Evolutionary conservation across 2,329 filamentous ascomycete genomes (phyloP).

Genomic region (Aspergillaceae sp.): DNA sequence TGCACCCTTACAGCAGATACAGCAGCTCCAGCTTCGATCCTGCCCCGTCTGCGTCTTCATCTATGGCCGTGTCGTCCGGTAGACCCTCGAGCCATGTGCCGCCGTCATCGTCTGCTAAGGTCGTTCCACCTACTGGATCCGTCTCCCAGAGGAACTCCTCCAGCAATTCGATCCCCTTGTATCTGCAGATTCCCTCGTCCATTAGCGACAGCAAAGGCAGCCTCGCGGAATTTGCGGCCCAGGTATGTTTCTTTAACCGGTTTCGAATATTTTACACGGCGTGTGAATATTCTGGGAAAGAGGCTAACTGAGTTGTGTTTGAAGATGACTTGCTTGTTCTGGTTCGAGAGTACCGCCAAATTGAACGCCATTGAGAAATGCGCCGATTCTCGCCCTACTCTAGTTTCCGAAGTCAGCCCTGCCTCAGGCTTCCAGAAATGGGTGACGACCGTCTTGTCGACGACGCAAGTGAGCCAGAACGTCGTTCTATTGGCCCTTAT

Average conservation of each 20-base stretch:
- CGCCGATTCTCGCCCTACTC: constrained; percentile 39
- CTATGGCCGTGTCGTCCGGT: constrained; percentile 13
- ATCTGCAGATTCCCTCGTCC: constrained; percentile 62
- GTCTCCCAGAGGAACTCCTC: constrained; percentile 19
- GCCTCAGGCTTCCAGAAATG: constrained; percentile 80
- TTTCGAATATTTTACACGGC: too few relatives aligned
- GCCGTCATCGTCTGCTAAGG: constrained; percentile 13
- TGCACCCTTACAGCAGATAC: constrained; percentile 16
- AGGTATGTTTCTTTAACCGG: constrained; percentile 44
- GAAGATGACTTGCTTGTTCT: constrained; percentile 91
- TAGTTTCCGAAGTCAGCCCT: constrained; percentile 66
- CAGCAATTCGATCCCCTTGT: constrained; percentile 37
- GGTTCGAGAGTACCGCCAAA: constrained; percentile 85
- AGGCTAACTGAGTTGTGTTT: not conserved
- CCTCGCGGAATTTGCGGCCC: constrained; percentile 72
- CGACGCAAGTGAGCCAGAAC: constrained; percentile 93
- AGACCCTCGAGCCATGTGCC: constrained; percentile 17
- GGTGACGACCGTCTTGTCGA: constrained; percentile 82
- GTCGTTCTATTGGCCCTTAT: constrained; percentile 82
- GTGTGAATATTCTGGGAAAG: not conserved
- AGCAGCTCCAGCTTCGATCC: constrained; percentile 14
- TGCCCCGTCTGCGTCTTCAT: constrained; percentile 10
- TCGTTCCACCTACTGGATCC: constrained; percentile 13
- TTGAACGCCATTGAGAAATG: constrained; percentile 63
- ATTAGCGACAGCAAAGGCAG: constrained; percentile 69